These are phyloP conservation scores for Cystobasidium pallidum DNA, from an alignment of 1,284 basidiomycete genomes.

Conservation along the genomic window DNA sequence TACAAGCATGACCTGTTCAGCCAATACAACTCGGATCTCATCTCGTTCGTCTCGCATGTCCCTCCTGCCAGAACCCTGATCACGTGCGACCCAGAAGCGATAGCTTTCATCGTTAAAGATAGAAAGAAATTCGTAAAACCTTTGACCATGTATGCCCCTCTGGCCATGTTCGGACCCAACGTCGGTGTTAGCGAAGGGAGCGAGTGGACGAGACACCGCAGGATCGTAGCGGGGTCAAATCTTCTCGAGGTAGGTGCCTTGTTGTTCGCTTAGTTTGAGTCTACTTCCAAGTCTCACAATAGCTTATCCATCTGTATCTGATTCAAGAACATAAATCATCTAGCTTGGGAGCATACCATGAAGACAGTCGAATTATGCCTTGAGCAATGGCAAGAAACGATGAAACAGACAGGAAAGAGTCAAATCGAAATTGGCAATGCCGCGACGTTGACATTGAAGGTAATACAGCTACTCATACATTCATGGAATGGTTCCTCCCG, in stretches of 20 bases:
- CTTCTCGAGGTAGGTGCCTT: constrained; percentile 30
- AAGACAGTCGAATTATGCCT: constrained; percentile 42
- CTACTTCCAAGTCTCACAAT: background rate
- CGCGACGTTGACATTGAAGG: constrained; percentile 39
- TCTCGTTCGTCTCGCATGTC: constrained; percentile 43
- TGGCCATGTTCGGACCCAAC: constrained; percentile 45
- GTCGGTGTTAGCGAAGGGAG: constrained; percentile 44
- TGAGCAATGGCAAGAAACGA: constrained; percentile 41
- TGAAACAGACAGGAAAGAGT: constrained; percentile 3
- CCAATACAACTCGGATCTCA: constrained; percentile 34
- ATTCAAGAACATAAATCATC: constrained; percentile 38
- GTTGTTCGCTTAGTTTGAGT: background rate
- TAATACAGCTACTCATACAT: background rate
- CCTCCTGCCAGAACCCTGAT: constrained; percentile 35
- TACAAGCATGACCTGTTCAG: constrained; percentile 24
- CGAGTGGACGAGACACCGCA: constrained; percentile 25
- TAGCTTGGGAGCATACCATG: constrained; percentile 45
- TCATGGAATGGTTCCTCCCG: too few species aligned
- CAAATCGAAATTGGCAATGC: constrained; percentile 32
- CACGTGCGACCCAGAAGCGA: constrained; percentile 44
- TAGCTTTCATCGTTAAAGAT: constrained; percentile 43
- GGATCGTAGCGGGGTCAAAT: constrained; percentile 42
- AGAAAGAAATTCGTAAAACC: constrained; percentile 45
- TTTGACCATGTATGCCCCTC: constrained; percentile 39
- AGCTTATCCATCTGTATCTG: background rate